Base-by-base conservation (phyloP, 176 grass and related monocot genomes). In the Dactylis glomerata region DNA sequence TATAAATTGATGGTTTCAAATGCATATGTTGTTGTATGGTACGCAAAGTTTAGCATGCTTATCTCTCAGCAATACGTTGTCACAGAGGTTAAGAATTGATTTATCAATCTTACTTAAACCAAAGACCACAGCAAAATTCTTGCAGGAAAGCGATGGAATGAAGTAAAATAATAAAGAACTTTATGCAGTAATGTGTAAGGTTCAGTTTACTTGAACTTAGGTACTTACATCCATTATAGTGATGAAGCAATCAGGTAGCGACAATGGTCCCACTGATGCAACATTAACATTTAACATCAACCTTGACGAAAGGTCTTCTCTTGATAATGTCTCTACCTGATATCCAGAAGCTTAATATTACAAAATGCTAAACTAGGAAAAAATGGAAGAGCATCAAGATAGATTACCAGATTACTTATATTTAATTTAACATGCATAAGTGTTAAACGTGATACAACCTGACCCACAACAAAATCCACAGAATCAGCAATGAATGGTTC, bases 221-320 rank as follows among this genome's bases (percentile, higher is more conserved):
- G 67, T 79, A 86, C 96, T 88, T 95, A 98, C 96, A 92, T 98
- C 96, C 96, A 98, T 98, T 73, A 98, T 91, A 38, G 96, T 98
- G 80, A 98, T 88, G 52, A 94, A 74, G 77, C 87, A 90, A 94
- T 98, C 96, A 82, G 91, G 88, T 57, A 98, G 81, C 67, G 81
- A 83, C 70, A 98, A 83, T 56, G 96, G 85, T 12, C 96, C 96
- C 67, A 95, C 88, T 67, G 96, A 92, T 85, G 91, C 86, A 73
- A 93, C 96, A 91, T 95, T 93, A 68, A 94, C 96, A 92, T 98
- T 98, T 87, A 98, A 90, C 49, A 89, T 90, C 81, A 98, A 87
- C 72, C 96, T 95, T 87, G 96, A 98, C 0, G 93, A 90, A 78
- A 98, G 80, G 63, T 98, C 96, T 77, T 98, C 96, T 77, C 89